Conservation (phyloP, 1,284 basidiomycete species). For the Trametes pubescens region DNA sequence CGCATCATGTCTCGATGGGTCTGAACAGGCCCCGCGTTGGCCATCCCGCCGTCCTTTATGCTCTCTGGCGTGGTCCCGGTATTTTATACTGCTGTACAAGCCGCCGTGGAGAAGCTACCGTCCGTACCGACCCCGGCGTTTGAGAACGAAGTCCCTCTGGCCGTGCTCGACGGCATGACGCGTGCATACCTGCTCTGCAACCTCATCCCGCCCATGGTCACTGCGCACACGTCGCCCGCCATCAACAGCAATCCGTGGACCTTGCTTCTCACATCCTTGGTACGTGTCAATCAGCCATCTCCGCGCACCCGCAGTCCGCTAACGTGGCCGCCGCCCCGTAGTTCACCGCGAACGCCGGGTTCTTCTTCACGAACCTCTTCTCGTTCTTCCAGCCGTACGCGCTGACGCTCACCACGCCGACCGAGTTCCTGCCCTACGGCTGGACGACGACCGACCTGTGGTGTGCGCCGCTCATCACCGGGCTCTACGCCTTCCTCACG, state of each 20-base stretch:
- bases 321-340: constrained; percentile 37
- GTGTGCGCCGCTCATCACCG: constrained; percentile 76
- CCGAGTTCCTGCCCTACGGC: constrained; percentile 73
- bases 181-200: constrained; percentile 77
- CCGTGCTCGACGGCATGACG: constrained; percentile 71
- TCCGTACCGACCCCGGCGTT: constrained; percentile 58
- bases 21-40: constrained; percentile 65
- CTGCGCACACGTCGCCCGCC: constrained; percentile 53
- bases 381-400: constrained; percentile 74
- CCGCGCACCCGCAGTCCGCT: background rate
- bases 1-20: background rate
- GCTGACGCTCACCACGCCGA: constrained; percentile 68
- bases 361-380: constrained; percentile 73
- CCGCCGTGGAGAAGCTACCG: constrained; percentile 67
- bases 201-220: constrained; percentile 71
- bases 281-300: constrained; percentile 44
- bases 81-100: constrained; percentile 63
- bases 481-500: constrained; percentile 75
- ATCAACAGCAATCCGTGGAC: constrained; percentile 75
- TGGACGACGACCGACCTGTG: constrained; percentile 81
- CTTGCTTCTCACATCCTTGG: constrained; percentile 70
- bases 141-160: constrained; percentile 66
- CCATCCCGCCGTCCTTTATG: constrained; percentile 74
- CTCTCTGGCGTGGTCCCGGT: constrained; percentile 64
- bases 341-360: constrained; percentile 76